Conservation (phyloP, 2,329 filamentous ascomycete species). For the Exophiala dermatitidis region DNA sequence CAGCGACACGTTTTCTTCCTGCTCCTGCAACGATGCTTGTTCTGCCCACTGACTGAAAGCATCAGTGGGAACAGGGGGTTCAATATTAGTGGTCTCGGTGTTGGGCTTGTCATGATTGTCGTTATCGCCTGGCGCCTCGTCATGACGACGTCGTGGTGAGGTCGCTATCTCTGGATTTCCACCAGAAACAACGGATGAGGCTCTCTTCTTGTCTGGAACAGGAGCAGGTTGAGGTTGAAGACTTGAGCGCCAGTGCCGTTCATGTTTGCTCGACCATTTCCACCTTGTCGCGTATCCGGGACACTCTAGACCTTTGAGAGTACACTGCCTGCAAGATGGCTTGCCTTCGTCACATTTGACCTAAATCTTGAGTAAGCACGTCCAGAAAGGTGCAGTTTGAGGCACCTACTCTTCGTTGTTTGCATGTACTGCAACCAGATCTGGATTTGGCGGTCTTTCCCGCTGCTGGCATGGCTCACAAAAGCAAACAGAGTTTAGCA, state of each 20-base stretch:
- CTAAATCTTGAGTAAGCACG: neutral
- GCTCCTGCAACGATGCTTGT: too few relatives aligned
- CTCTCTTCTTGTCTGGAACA: neutral
- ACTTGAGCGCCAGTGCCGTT: neutral
- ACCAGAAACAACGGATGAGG: neutral
- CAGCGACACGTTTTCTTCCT: too few relatives aligned
- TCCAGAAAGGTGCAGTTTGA: neutral
- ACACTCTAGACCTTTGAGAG: neutral
- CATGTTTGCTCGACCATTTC: slow-evolving; percentile 8
- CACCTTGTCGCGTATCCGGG: slow-evolving; percentile 1
- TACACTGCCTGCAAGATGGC: slow-evolving; percentile 2
- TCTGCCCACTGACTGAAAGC: too few relatives aligned
- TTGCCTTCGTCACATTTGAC: slow-evolving; percentile 5
- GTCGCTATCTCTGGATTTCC: too few relatives aligned
- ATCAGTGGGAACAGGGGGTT: too few relatives aligned
- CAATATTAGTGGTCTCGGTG: too few relatives aligned
- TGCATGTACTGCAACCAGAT: slow-evolving; percentile 4
- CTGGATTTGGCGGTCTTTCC: neutral
- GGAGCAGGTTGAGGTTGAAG: neutral
- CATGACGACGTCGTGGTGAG: too few relatives aligned
- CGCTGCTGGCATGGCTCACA: neutral
- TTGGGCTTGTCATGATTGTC: too few relatives aligned
- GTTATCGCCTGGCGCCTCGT: too few relatives aligned
- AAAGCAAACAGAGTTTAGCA: too few relatives aligned
- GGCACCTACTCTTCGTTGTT: slow-evolving; percentile 3